Evolutionary conservation across 176 grass and related monocot species (phyloP).

Genomic region (Chloris gayana): DNA sequence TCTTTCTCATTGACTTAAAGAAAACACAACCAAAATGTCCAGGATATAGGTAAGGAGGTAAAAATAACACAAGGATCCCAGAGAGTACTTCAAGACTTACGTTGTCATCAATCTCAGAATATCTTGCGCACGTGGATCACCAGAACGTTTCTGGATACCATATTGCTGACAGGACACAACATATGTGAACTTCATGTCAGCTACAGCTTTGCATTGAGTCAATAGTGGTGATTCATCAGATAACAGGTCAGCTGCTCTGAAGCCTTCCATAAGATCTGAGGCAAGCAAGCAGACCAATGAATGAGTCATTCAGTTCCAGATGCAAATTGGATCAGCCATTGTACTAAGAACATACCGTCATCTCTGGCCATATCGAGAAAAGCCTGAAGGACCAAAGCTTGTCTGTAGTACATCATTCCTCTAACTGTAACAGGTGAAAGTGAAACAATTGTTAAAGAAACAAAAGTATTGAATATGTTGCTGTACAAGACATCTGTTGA

Average conservation of each 20-base stretch:
- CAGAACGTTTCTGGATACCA: conserved; percentile 92
- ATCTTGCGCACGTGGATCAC: conserved; percentile 74
- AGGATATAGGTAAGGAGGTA: conserved; percentile 2
- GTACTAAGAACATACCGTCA: conserved; percentile 50
- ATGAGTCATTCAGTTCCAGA: neutral
- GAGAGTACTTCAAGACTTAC: conserved; percentile 49
- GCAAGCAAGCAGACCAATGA: conserved; percentile 33
- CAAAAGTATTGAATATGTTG: neutral
- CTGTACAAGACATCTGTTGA: neutral
- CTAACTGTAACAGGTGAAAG: conserved; percentile 72
- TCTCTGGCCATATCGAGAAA: conserved; percentile 96
- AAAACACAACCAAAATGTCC: conserved; percentile 17
- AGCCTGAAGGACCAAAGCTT: conserved; percentile 95
- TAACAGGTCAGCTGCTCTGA: conserved; percentile 69
- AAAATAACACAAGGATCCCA: neutral
- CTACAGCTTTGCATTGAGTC: conserved; percentile 89
- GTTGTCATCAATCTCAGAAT: conserved; percentile 88
- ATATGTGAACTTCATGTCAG: conserved; percentile 99
- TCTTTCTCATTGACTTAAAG: conserved; percentile 17
- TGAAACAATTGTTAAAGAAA: conserved; percentile 19
- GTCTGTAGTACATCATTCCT: conserved; percentile 99
- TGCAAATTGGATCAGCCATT: conserved; percentile 16
- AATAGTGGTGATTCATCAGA: conserved; percentile 71
- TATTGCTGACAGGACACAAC: conserved; percentile 97
- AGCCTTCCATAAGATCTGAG: conserved; percentile 93